These are phyloP conservation scores for Neofusicoccum umdonicola DNA, from an alignment of 2,329 filamentous ascomycete genomes.

Conservation along the genomic window DNA sequence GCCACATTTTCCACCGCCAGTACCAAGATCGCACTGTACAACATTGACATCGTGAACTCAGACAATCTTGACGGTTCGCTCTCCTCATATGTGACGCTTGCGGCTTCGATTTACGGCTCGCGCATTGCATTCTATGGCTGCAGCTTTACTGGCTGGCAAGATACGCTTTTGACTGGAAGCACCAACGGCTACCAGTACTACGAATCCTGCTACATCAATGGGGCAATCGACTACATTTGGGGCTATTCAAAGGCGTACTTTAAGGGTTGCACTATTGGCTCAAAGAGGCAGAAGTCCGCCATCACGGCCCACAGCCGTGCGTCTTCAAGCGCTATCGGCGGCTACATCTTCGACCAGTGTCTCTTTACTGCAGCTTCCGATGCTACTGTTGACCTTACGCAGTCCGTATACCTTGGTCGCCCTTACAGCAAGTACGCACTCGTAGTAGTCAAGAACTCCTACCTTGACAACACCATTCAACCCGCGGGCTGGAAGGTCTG, in stretches of 20 bases:
- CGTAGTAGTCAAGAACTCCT: conserved; percentile 49
- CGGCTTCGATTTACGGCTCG: background rate
- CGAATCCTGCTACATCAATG: conserved; percentile 54
- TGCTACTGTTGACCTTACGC: conserved; percentile 29
- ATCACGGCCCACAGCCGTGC: conserved; percentile 26
- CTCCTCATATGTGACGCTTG: conserved; percentile 28
- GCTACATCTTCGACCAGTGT: conserved; percentile 54
- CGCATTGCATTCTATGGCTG: conserved; percentile 49
- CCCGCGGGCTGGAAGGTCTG: conserved; percentile 51
- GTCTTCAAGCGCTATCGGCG: conserved; percentile 31
- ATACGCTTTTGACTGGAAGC: conserved; percentile 40
- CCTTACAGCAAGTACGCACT: conserved; percentile 49
- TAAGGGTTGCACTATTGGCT: conserved; percentile 25
- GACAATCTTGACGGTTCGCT: conserved; percentile 46
- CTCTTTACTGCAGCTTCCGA: conserved; percentile 38
- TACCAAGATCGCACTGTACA: conserved; percentile 56
- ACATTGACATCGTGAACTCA: conserved; percentile 55
- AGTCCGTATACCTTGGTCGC: conserved; percentile 48
- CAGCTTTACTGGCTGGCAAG: conserved; percentile 54
- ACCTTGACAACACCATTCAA: conserved; percentile 56
- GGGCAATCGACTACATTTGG: conserved; percentile 59
- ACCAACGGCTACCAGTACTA: conserved; percentile 53
- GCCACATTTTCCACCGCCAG: conserved; percentile 45
- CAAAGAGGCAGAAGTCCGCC: conserved; percentile 17
- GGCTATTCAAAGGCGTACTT: conserved; percentile 50